Conservation (phyloP, 495 filamentous ascomycete genomes). For the Chaetomium cochliodes region DNA sequence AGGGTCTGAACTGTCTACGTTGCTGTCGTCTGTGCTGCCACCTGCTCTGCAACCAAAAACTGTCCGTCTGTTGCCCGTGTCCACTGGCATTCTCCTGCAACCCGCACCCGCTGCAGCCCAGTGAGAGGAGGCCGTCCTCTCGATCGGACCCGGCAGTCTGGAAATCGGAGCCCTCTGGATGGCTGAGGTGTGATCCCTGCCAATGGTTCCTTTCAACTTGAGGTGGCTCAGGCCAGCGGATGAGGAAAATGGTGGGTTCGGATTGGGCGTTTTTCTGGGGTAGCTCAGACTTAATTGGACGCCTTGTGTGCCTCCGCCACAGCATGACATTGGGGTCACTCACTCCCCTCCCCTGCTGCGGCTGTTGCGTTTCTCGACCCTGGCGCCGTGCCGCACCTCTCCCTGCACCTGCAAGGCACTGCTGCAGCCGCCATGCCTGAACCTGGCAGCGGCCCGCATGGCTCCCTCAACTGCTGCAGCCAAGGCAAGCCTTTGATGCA, state of each 20-base stretch:
- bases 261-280: slow-evolving; percentile 7
- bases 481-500: neutral
- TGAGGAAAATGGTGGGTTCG: neutral
- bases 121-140: neutral
- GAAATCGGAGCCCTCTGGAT: slow-evolving; percentile 3
- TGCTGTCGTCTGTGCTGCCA: neutral
- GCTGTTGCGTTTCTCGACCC: neutral
- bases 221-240: slow-evolving; percentile 8
- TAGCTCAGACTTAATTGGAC: neutral
- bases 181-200: neutral
- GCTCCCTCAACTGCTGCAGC: slow-evolving; percentile 15
- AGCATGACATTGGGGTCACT: no score
- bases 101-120: neutral
- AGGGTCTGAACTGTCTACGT: neutral
- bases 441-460: slow-evolving; percentile 10
- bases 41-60: neutral
- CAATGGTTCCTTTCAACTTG: neutral
- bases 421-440: neutral
- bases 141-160: slow-evolving; percentile 3
- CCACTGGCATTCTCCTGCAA: neutral
- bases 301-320: slow-evolving; percentile 17
- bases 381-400: neutral
- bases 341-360: neutral
- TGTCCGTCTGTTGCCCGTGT: neutral
- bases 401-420: slow-evolving; percentile 14